Base-by-base conservation (phyloP, 2,329 filamentous ascomycete species). In the Niveomyces coronatus region DNA sequence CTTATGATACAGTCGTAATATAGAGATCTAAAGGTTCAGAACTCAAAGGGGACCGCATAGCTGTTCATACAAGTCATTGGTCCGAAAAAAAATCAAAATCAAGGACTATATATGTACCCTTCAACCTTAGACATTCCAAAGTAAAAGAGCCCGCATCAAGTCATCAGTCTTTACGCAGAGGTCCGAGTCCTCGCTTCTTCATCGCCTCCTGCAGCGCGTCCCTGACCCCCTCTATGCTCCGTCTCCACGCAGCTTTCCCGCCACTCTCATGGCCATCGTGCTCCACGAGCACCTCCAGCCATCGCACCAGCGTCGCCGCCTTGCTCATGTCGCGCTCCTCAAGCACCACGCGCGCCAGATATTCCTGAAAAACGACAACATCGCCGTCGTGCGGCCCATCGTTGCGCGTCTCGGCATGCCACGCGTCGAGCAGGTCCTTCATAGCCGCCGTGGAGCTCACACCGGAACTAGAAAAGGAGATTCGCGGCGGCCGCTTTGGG, bases 331-430 rank as follows among this genome's bases (percentile, higher is more conserved):
- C 80, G 41, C 71, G 67, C 57, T 96, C 91, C 41, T 89, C 79
- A 1, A 62, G 44, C 1, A 94, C 70, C 1, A 96, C 85, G 18
- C 71, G 71, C 5, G 56, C 65, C 20, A 96, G 57, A 56, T 94
- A 96, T 50, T 67, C 72, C 38, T 71, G 74, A 43, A 96, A 66
- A 26, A 88, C 78, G 28, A 70, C 70, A 0, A 89, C 79, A 57
- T 98, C 91, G 41, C 83, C 77, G 0, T 62, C 61, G 57, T 91
- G 87, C 2, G 91, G 91, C 0, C 84, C 86, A 3, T 88, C 81
- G 5, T 67, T 67, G 24, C 58, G 64, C 44, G 89, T 94, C 43
- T 81, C 77, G 3, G 63, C 54, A 46, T 86, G 72, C 91, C 91
- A 98, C 4, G 75, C 75, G 39, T 68, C 73, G 11, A 95, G 64